Base-by-base conservation (phyloP, 2,329 filamentous ascomycete genomes). In the Monilinia aucupariae region DNA sequence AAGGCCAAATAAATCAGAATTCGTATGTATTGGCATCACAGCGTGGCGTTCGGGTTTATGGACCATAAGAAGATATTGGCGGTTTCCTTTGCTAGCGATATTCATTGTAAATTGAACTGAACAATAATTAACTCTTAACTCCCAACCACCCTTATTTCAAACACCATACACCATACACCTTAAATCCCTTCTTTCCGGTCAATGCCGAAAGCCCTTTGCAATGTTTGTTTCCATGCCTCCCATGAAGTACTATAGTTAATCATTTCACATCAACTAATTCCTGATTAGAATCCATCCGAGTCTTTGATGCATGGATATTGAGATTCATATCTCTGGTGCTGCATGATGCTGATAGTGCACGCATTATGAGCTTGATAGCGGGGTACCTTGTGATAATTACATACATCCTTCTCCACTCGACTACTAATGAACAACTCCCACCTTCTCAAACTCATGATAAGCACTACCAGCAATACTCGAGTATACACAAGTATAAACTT, bases 1-100 rank as follows among this genome's bases (percentile, higher is more conserved):
- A 62, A 62, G 15, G 51, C 63, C 10, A 69, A 65, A 52, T 63
- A 27, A 63, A 45, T n/a, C 5, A 25, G 7, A 41, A 2, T 12
- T n/a, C 22, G 20, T 10, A 37, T 25, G 13, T 5, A 45, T 45
- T 50, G 27, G 17, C 48, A 49, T 53, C 49, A 53, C 27, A 64
- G 62, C 62, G 56, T 30, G 62, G 62, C 62, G 62, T 61, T 64
- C 17, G 25, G 55, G 56, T 20, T 15, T 17, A 34, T 52, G 22
- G 7, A 53, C 60, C 39, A 32, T 27, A 54, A 25, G 22, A 32
- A n/a, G 27, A n/a, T 12, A 22, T 34, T 37, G 22, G 47, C 25
- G 41, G n/a, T 20, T 34, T 50, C 17, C 22, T 17, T 39, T 37
- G 17, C 25, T 22, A 60, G 34, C 17, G 37, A 51, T 45, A 22